A percentile compares a stretch with the other conserved stretches of the same genome.
Conservation (phyloP, 179 eudicot species). For the Silene vulgaris region DNA sequence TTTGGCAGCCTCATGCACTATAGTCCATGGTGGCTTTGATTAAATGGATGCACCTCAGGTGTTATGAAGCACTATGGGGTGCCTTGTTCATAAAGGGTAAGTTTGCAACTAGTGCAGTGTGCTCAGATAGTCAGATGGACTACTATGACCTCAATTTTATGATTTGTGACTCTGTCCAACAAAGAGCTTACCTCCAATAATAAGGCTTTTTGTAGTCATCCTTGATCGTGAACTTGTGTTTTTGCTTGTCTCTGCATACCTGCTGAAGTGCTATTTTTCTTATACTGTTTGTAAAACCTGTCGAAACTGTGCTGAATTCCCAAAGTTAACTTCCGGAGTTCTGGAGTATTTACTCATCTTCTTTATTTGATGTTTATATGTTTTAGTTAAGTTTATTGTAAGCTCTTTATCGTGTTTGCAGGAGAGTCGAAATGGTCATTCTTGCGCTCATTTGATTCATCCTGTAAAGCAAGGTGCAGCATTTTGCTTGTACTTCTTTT, state of each 20-base stretch:
- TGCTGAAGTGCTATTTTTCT: not conserved
- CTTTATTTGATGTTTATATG: not conserved
- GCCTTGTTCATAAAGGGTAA: too few species aligned
- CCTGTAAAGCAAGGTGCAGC: constrained; percentile 47
- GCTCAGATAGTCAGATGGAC: too few species aligned
- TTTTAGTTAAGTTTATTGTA: constrained; percentile 4
- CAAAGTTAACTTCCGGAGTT: not conserved
- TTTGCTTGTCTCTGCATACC: not conserved
- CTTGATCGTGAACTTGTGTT: not conserved
- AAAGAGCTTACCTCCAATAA: not conserved
- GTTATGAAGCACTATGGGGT: too few species aligned
- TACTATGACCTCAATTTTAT: too few species aligned
- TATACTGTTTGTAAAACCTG: not conserved
- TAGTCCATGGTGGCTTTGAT: not conserved
- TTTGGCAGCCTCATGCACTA: not conserved
- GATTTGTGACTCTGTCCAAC: not conserved
- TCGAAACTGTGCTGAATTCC: not conserved
- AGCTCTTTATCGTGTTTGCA: constrained; percentile 25
- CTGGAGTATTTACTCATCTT: not conserved
- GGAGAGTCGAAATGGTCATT: constrained; percentile 38
- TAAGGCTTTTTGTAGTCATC: not conserved
- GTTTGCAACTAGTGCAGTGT: too few species aligned
- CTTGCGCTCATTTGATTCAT: constrained; percentile 48
- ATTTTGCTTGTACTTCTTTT: constrained; percentile 4
- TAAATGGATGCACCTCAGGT: too few species aligned